A percentile compares a stretch with the other conserved stretches of the same genome.
Evolutionary conservation across 495 filamentous ascomycete species (phyloP).

Genomic region (Cercophora sp.): DNA sequence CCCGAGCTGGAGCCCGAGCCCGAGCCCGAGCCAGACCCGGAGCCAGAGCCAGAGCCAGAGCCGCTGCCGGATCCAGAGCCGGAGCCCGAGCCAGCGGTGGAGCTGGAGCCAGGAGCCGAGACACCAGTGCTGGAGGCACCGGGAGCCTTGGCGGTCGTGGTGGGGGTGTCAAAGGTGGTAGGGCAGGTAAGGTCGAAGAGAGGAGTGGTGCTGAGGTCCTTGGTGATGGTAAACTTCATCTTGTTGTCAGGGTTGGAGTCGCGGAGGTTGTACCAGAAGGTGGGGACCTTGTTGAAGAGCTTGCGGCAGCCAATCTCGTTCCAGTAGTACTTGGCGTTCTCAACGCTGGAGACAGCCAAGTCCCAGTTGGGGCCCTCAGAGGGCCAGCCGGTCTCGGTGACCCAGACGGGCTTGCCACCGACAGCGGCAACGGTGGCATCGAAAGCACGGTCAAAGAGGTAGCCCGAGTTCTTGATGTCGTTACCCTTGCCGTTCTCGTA

Average conservation of each 20-base stretch:
- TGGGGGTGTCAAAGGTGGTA: slow-evolving; percentile 32
- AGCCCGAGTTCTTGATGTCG: slow-evolving; percentile 37
- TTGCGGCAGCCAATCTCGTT: slow-evolving; percentile 62
- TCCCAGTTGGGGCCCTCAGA: slow-evolving; percentile 41
- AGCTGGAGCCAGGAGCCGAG: slow-evolving; percentile 13
- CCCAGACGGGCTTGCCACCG: slow-evolving; percentile 46
- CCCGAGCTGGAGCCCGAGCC: slow-evolving; percentile 1
- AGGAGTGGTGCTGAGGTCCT: slow-evolving; percentile 51
- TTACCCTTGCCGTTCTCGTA: slow-evolving; percentile 45
- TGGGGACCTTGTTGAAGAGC: slow-evolving; percentile 62
- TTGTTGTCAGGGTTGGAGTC: slow-evolving; percentile 45
- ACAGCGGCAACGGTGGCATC: slow-evolving; percentile 28
- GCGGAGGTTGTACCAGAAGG: slow-evolving; percentile 57
- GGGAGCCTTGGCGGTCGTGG: slow-evolving; percentile 12
- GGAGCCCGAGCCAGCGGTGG: slow-evolving; percentile 17
- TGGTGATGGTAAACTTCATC: slow-evolving; percentile 43
- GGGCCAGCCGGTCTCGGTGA: slow-evolving; percentile 53
- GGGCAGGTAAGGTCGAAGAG: slow-evolving; percentile 59
- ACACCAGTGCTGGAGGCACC: slow-evolving; percentile 18
- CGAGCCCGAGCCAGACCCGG: slow-evolving; percentile 7
- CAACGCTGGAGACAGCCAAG: slow-evolving; percentile 52
- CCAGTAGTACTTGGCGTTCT: slow-evolving; percentile 71
- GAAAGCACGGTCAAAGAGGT: slow-evolving; percentile 40
- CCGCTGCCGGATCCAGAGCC: slow-evolving; percentile 18
- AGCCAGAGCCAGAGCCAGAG: slow-evolving; percentile 16